Evolutionary conservation across 2,329 filamentous ascomycete species (phyloP).

Genomic region (Apiospora aurea): DNA sequence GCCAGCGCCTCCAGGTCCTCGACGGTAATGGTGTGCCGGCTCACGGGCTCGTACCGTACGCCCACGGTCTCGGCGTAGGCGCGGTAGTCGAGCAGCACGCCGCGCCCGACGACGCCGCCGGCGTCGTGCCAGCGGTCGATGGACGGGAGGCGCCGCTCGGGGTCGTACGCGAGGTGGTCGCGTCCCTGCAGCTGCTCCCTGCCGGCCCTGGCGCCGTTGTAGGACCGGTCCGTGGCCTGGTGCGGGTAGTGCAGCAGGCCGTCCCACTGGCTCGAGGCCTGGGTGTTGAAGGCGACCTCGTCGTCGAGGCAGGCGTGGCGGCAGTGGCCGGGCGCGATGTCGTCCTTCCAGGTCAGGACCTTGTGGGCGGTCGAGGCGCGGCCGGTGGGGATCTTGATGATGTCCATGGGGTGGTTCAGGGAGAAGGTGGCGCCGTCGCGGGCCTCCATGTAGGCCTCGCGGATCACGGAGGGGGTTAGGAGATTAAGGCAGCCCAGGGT

Average conservation of each 20-base stretch:
- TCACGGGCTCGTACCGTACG: constrained; percentile 48
- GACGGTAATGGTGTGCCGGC: constrained; percentile 51
- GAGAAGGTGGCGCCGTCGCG: constrained; percentile 27
- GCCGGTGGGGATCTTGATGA: constrained; percentile 23
- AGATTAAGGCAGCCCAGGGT: constrained; percentile 28
- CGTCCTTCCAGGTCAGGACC: constrained; percentile 26
- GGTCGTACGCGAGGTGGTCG: constrained; percentile 16
- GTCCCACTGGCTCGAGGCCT: constrained; percentile 30
- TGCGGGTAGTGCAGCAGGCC: constrained; percentile 27
- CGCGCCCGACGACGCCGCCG: constrained; percentile 58
- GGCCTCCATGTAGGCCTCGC: constrained; percentile 26
- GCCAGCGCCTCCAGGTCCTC: constrained; percentile 52
- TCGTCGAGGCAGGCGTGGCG: constrained; percentile 22
- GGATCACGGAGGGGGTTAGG: constrained; percentile 23
- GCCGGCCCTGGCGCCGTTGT: constrained; percentile 22
- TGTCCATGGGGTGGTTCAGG: constrained; percentile 27
- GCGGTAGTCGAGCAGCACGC: constrained; percentile 60
- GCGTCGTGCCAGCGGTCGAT: constrained; percentile 28
- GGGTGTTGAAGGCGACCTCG: constrained; percentile 30
- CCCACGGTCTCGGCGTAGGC: constrained; percentile 49
- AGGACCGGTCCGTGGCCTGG: constrained; percentile 22
- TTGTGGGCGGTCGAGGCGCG: constrained; percentile 23
- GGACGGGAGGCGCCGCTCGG: constrained; percentile 22
- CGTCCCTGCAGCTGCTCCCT: constrained; percentile 24
- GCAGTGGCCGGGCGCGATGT: constrained; percentile 15